Conservation (phyloP, 352 stramenopile species). For the Globisporangium middletonii region DNA sequence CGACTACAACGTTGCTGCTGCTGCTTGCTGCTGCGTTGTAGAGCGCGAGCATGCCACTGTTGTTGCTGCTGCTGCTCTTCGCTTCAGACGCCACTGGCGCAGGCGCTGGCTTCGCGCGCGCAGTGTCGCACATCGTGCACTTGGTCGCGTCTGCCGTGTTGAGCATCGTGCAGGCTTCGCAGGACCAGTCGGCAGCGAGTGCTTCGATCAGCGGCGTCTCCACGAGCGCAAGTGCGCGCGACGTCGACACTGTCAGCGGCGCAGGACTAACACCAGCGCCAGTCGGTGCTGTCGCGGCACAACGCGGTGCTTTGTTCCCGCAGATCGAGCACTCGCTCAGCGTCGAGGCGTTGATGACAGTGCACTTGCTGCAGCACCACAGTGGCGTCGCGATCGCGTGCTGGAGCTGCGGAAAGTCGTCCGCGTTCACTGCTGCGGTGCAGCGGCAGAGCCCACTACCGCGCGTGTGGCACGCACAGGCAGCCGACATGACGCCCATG, state of each 20-base stretch:
- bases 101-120: constrained; percentile 15
- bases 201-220: constrained; percentile 15
- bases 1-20: constrained; percentile 1
- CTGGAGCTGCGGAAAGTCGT: constrained; percentile 31
- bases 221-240: constrained; percentile 39
- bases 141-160: constrained; percentile 51
- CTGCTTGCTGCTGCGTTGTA: constrained; percentile 54
- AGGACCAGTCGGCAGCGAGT: constrained; percentile 51
- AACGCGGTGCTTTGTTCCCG: constrained; percentile 28
- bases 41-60: constrained; percentile 52
- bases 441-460: constrained; percentile 48
- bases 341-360: constrained; percentile 65
- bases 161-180: constrained; percentile 72
- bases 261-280: background rate
- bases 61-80: constrained; percentile 18
- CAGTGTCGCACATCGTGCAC: constrained; percentile 70
- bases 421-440: constrained; percentile 24
- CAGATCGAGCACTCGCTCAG: constrained; percentile 62
- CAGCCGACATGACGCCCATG: constrained; percentile 58
- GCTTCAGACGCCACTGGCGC: background rate
- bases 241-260: constrained; percentile 28
- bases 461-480: constrained; percentile 66
- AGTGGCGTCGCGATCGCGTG: constrained; percentile 32
- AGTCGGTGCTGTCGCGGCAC: background rate
- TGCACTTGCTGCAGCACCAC: constrained; percentile 82